Conservation (phyloP, 306 rosid species). For the Quercus parvula region DNA sequence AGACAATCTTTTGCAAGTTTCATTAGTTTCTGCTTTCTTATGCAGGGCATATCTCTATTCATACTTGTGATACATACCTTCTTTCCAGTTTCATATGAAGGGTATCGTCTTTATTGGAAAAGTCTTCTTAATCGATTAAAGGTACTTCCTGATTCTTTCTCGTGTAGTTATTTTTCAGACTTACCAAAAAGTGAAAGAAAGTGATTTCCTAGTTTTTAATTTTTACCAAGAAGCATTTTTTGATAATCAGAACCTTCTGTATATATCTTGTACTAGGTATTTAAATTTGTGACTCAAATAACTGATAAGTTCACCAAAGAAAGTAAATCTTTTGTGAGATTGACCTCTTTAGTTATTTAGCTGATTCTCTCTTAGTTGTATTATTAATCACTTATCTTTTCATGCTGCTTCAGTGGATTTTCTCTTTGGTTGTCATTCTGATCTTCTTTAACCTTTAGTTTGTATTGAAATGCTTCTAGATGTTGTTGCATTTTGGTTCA, state of each 20-base stretch:
- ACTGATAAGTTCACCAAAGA: neutral
- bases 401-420: no score
- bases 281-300: neutral
- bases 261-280: neutral
- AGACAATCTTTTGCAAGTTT: neutral
- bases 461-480: no score
- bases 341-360: neutral
- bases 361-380: neutral
- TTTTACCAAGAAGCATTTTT: neutral
- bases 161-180: constrained; percentile 4
- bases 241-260: neutral
- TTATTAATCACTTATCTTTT: neutral
- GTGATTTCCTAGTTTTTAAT: neutral
- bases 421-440: no score
- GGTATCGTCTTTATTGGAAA: constrained; percentile 64
- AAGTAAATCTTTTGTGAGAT: neutral
- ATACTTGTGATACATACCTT: constrained; percentile 58
- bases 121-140: constrained; percentile 52
- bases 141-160: constrained; percentile 46
- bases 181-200: neutral
- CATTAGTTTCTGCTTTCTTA: constrained; percentile 7
- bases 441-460: no score
- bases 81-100: constrained; percentile 81
- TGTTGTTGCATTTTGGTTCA: no score
- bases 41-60: constrained; percentile 71